phyloP scores from a whole-genome alignment of 2,329 filamentous ascomycete genomes.

The Arthroderma sp. region DNA sequence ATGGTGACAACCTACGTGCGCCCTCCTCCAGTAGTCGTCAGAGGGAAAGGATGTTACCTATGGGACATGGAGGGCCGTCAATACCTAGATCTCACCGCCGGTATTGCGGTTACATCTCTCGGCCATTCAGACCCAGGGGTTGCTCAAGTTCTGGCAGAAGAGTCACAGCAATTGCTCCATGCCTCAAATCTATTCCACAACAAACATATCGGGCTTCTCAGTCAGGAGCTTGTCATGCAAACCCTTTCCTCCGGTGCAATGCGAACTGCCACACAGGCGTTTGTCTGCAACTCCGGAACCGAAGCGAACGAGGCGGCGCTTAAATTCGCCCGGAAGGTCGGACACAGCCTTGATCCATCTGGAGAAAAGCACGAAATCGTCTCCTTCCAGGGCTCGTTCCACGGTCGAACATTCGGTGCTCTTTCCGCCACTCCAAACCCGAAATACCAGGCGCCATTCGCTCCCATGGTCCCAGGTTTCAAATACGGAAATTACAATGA shows the following conservation, averaged over 20 bases:
- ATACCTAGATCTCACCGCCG: constrained; percentile 90
- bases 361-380: constrained; percentile 71
- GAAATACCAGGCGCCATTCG: constrained; percentile 92
- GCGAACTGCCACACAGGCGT: constrained; percentile 65
- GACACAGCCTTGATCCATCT: constrained; percentile 58
- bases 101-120: constrained; percentile 87
- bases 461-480: constrained; percentile 92
- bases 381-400: constrained; percentile 84
- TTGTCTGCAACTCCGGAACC: constrained; percentile 90
- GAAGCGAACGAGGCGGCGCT: constrained; percentile 97
- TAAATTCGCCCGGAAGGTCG: constrained; percentile 89
- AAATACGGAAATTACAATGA: constrained; percentile 79
- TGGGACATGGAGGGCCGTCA: constrained; percentile 81
- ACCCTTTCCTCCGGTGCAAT: constrained; percentile 70
- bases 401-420: constrained; percentile 90
- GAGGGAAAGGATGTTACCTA: constrained; percentile 72
- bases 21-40: constrained; percentile 77
- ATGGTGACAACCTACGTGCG: constrained; percentile 96
- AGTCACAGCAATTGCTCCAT: constrained; percentile 60
- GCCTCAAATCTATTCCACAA: constrained; percentile 97
- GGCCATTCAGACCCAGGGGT: constrained; percentile 82
- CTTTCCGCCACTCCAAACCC: constrained; percentile 94
- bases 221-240: constrained; percentile 68
- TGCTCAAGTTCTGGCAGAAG: constrained; percentile 59
- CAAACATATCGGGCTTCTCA: constrained; percentile 82